Percentiles rank a stretch among this genome's conserved stretches.
These are phyloP conservation scores for Eucalyptus lansdowneana DNA, from an alignment of 345 rosid species.

Conservation along the genomic window DNA sequence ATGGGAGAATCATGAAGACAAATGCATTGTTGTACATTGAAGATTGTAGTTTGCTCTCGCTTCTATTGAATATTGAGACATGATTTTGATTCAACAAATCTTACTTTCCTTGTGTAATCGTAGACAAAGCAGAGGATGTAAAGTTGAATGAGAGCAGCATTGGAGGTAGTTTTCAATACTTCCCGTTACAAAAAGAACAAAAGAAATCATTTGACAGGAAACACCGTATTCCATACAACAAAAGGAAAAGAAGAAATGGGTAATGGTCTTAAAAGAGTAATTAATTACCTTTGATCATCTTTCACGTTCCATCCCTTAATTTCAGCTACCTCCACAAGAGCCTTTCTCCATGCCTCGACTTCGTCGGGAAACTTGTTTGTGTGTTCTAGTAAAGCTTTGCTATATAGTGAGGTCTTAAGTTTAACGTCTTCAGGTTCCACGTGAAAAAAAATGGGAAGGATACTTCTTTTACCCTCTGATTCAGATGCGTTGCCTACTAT, in stretches of 20 bases:
- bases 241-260: neutral
- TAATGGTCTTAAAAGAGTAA: neutral
- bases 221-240: neutral
- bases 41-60: neutral
- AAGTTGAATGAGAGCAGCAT: neutral
- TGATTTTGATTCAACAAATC: too few species aligned
- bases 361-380: rapidly evolving
- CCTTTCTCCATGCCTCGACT: rapidly evolving
- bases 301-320: rapidly evolving
- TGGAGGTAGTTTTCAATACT: too few species aligned
- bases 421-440: neutral
- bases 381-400: rapidly evolving
- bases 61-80: neutral
- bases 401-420: rapidly evolving
- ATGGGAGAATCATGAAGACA: neutral
- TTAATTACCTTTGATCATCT: rapidly evolving
- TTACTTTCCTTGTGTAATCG: too few species aligned
- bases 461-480: rapidly evolving
- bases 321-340: neutral
- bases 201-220: neutral
- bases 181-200: neutral
- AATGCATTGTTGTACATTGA: neutral
- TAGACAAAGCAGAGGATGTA: too few species aligned
- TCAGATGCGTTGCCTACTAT: rapidly evolving
- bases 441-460: rapidly evolving